Percentiles rank a stretch among this genome's conserved stretches.
phyloP scores from a whole-genome alignment of 768 basidiomycete genomes.

The Candolleomyces aberdarensis region DNA sequence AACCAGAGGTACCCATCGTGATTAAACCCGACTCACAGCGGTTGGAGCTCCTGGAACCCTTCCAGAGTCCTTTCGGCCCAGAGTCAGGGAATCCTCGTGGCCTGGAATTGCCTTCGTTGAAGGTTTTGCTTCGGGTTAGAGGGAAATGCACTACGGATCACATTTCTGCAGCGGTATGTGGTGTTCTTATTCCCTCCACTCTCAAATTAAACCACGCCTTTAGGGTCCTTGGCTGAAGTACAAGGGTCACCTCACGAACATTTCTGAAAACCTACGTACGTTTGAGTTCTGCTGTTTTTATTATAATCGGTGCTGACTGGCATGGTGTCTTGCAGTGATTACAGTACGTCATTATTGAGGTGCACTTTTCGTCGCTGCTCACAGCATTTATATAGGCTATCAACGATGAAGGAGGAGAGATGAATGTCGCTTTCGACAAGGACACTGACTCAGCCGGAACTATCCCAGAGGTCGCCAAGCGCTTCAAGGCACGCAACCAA shows the following conservation, averaged over 20 bases:
- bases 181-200: background rate
- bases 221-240: constrained; percentile 98
- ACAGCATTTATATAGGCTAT: constrained; percentile 53
- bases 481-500: constrained; percentile 75
- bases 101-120: constrained; percentile 77
- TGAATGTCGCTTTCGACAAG: constrained; percentile 88
- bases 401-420: constrained; percentile 92
- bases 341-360: constrained; percentile 45
- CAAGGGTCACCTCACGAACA: constrained; percentile 95
- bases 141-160: constrained; percentile 99
- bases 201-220: background rate
- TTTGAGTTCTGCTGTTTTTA: constrained; percentile 12
- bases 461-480: constrained; percentile 89
- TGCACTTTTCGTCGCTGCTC: background rate
- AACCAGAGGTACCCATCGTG: constrained; percentile 70
- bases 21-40: constrained; percentile 80
- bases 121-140: constrained; percentile 84
- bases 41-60: constrained; percentile 84
- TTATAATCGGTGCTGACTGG: background rate
- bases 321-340: constrained; percentile 55
- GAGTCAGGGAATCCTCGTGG: constrained; percentile 42
- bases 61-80: constrained; percentile 68
- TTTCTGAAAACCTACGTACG: constrained; percentile 91
- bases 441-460: constrained; percentile 64
- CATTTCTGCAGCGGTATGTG: constrained; percentile 87